Conservation (phyloP, 1,284 basidiomycete genomes). For the Jaminaea rosea region DNA sequence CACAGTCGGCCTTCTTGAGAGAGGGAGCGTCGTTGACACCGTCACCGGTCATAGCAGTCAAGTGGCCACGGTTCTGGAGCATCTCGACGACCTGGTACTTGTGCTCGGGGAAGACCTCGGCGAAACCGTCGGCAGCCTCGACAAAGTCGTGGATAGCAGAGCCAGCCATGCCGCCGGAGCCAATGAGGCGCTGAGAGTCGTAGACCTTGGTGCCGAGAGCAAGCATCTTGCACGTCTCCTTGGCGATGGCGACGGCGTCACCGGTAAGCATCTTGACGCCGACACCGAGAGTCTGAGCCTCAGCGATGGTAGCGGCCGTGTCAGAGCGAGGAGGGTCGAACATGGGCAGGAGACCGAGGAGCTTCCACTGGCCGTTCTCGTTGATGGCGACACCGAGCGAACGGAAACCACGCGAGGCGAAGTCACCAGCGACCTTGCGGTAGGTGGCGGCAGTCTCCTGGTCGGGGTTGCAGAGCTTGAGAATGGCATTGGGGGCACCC, state of each 20-base stretch:
- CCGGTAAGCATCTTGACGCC: constrained; percentile 57
- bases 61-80: constrained; percentile 54
- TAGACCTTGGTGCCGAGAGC: constrained; percentile 54
- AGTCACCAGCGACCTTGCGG: constrained; percentile 50
- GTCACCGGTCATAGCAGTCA: constrained; percentile 54
- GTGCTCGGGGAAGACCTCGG: constrained; percentile 57
- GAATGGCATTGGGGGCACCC: constrained; percentile 56
- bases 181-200: constrained; percentile 55
- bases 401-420: constrained; percentile 54
- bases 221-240: constrained; percentile 55
- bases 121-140: constrained; percentile 56
- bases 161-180: constrained; percentile 53
- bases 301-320: constrained; percentile 54
- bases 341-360: constrained; percentile 52
- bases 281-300: constrained; percentile 54
- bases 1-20: constrained; percentile 52
- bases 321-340: constrained; percentile 55
- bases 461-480: constrained; percentile 52
- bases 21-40: constrained; percentile 51
- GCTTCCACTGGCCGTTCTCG: constrained; percentile 53
- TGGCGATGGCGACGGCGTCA: constrained; percentile 56
- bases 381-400: constrained; percentile 55
- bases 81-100: constrained; percentile 55
- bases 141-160: constrained; percentile 54
- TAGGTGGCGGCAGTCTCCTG: constrained; percentile 49